phyloP scores from a whole-genome alignment of 306 rosid genomes.

The Trifolium pratense region DNA sequence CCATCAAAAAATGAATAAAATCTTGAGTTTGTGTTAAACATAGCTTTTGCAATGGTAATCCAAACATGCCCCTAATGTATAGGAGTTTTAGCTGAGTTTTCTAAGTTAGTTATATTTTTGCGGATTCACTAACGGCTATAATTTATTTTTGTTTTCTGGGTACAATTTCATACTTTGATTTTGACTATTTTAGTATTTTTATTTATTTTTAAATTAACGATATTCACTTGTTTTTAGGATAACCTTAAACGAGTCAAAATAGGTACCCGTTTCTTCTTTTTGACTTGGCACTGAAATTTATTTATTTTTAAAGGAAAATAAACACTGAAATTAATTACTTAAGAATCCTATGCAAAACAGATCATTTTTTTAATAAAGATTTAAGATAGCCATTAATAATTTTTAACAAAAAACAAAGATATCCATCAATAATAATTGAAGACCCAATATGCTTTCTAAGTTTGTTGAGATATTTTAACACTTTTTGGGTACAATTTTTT shows the following conservation, averaged over 20 bases:
- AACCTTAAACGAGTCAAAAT: neutral
- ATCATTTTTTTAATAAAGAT: too few species aligned
- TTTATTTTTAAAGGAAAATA: neutral
- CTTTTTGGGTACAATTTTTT: too few species aligned
- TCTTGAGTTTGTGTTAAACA: neutral
- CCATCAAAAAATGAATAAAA: neutral
- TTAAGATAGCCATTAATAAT: too few species aligned
- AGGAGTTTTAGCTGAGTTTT: neutral
- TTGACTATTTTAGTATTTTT: neutral
- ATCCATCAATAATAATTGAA: too few species aligned
- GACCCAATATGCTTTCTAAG: too few species aligned
- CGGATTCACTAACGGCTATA: neutral
- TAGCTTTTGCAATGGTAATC: neutral
- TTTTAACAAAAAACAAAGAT: too few species aligned
- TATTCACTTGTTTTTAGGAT: neutral
- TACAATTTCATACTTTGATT: neutral
- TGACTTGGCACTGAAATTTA: neutral
- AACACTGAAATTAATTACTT: neutral
- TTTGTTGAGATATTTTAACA: too few species aligned
- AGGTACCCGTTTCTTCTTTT: neutral
- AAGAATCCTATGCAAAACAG: too few species aligned
- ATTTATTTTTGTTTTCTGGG: neutral
- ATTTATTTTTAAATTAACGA: neutral
- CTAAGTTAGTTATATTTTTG: neutral
- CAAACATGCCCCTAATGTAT: neutral